Base-by-base conservation (phyloP, 495 filamentous ascomycete genomes). In the Tuber microsphaerosporum region DNA sequence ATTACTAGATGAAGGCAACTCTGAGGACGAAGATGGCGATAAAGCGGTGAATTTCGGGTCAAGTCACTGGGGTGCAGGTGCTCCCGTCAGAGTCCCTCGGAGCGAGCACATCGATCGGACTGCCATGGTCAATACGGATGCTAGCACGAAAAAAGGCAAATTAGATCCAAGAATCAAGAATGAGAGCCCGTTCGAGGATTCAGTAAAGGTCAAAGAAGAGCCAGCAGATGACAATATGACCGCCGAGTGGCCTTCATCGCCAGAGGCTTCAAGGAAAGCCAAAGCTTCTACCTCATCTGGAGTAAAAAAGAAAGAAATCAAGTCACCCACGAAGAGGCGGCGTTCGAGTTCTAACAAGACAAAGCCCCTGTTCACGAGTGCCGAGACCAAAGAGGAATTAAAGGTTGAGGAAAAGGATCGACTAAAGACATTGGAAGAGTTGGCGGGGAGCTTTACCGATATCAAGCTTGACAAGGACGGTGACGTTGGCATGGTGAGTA, bases 181-280 rank as follows among this genome's bases (percentile, higher is more conserved):
- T 16, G 81, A 77, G 65, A 76, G 74, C 39, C 74, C 74, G 42
- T 81, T 82, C 41, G 80, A 82, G 69, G 69, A 77, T 26, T 72
- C 81, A 14, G 74, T 82, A 1, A 79, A 77, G 43, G 77, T 82
- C 39, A 82, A 82, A 48, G 71, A 82, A 43, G 81, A 82, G 42
- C 75, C 81, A 45, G 39, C 44, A 34, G 81, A 78, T 19, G 75
- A 75, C 2, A 71, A 78, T 46, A 46, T 39, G 9, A 69, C 31
- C 46, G 45, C 69, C 51, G 12, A 56, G 44, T 69, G 22, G 56
- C 17, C 10, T 45, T 51, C 48, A 17, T 70, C 75, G 34, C 73
- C 70, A 61, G 71, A 74, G 56, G 16, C 61, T 42, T 34, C 43
- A 17, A 71, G 51, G 45, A 74, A 78, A 56, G 73, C 61, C 51